phyloP scores from a whole-genome alignment of 2,329 filamentous ascomycete genomes.

The Tolypocladium capitatum region DNA sequence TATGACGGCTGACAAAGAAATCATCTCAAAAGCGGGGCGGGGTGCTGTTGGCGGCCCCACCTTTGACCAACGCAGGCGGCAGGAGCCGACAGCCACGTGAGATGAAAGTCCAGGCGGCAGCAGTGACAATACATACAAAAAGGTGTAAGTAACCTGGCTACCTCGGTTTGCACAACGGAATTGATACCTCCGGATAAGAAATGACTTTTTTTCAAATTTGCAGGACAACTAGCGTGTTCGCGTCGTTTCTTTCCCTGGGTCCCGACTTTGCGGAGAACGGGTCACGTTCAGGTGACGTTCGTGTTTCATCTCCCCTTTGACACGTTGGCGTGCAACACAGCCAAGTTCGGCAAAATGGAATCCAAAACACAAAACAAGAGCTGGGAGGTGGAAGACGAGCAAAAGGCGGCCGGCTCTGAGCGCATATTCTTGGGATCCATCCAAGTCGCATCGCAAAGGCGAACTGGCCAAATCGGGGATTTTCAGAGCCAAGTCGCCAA shows the following conservation, averaged over 20 bases:
- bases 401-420: not conserved
- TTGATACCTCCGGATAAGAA: no score
- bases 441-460: not conserved
- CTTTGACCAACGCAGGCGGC: slow-evolving; percentile 1
- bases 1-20: slow-evolving; percentile 1
- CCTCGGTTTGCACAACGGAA: no score
- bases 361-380: not conserved
- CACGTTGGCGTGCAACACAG: not conserved
- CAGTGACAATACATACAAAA: no score
- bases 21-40: slow-evolving; percentile 1
- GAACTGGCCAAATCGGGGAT: slow-evolving; percentile 1
- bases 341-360: not conserved
- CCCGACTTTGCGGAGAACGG: not conserved
- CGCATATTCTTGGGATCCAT: not conserved
- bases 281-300: not conserved
- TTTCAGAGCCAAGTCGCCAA: not conserved
- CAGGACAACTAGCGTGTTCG: no score
- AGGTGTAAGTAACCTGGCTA: no score
- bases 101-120: not conserved
- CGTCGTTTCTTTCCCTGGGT: not conserved
- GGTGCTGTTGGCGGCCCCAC: not conserved
- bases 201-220: no score
- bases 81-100: slow-evolving; percentile 4
- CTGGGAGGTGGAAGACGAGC: not conserved
- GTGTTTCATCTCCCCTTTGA: not conserved